A percentile compares a stretch with the other conserved stretches of the same genome.
Conservation (phyloP, 1,284 basidiomycete genomes). For the Irpex sp. region DNA sequence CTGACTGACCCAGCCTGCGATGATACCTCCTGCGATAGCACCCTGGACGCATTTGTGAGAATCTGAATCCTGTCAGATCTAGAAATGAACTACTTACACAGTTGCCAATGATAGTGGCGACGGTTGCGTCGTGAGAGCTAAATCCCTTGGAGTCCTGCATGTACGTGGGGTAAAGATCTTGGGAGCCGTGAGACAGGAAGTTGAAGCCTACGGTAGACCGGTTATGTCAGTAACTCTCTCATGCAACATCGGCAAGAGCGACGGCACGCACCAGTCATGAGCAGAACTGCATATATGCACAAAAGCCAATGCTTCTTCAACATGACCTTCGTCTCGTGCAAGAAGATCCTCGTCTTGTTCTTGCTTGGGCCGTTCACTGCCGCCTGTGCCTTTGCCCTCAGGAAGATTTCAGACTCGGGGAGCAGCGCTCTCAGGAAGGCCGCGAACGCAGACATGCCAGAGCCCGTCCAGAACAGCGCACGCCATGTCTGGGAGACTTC, state of each 20-base stretch:
- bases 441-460: constrained; percentile 74
- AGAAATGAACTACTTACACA: constrained; percentile 29
- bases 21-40: constrained; percentile 72
- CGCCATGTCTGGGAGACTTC: constrained; percentile 52
- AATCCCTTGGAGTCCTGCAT: constrained; percentile 62
- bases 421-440: constrained; percentile 70
- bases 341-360: constrained; percentile 69
- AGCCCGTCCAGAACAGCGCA: constrained; percentile 62
- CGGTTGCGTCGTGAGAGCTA: constrained; percentile 57
- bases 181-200: constrained; percentile 86
- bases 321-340: constrained; percentile 72
- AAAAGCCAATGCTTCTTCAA: constrained; percentile 82
- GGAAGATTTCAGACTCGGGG: constrained; percentile 82
- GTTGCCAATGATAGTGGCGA: constrained; percentile 91
- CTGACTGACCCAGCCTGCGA: constrained; percentile 81
- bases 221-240: constrained; percentile 7
- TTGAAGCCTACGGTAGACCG: constrained; percentile 66
- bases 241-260: background rate
- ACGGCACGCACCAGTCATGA: constrained; percentile 64
- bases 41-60: constrained; percentile 42
- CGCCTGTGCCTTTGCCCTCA: constrained; percentile 53
- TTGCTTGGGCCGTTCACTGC: constrained; percentile 35
- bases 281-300: constrained; percentile 79
- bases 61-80: too few relatives aligned
- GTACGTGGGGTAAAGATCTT: constrained; percentile 82